Percentiles rank a stretch among this genome's conserved stretches.
Conservation (phyloP, 73 alveolate species). For the Diophrys appendiculata region DNA sequence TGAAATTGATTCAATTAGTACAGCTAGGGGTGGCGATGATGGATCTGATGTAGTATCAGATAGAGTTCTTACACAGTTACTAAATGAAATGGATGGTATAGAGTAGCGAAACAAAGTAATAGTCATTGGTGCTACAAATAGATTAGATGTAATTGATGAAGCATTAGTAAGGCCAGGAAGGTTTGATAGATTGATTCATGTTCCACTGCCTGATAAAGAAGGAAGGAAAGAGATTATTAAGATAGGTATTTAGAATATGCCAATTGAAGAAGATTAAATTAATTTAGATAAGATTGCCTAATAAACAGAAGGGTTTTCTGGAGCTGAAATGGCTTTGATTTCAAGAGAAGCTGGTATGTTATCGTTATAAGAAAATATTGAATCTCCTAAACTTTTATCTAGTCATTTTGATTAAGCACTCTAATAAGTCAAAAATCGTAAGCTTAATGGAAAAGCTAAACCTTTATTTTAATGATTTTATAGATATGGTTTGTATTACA, state of each 20-base stretch:
- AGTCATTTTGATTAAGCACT: slow-evolving; percentile 65
- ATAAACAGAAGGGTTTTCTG: slow-evolving; percentile 76
- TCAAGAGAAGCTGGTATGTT: slow-evolving; percentile 96
- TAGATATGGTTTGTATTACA: too few species aligned
- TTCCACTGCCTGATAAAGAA: slow-evolving; percentile 87
- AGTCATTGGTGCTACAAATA: slow-evolving; percentile 97
- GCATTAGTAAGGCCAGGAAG: slow-evolving; percentile 94
- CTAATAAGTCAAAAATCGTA: slow-evolving; percentile 38
- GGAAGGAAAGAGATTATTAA: slow-evolving; percentile 83
- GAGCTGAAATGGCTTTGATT: slow-evolving; percentile 95
- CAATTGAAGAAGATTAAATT: slow-evolving; percentile 57
- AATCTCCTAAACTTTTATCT: slow-evolving; percentile 51
- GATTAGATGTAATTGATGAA: slow-evolving; percentile 77
- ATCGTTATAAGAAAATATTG: slow-evolving; percentile 85
- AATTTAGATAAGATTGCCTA: slow-evolving; percentile 62
- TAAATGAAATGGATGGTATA: slow-evolving; percentile 98
- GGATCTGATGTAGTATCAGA: slow-evolving; percentile 46
- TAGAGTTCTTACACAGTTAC: slow-evolving; percentile 92
- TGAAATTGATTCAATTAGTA: slow-evolving; percentile 96
- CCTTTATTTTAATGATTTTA: too few species aligned
- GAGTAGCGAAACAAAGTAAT: slow-evolving; percentile 87
- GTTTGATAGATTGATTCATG: slow-evolving; percentile 87
- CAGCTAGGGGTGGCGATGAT: slow-evolving; percentile 86
- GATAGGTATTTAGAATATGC: slow-evolving; percentile 72
- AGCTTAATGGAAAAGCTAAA: too few species aligned